phyloP scores from a whole-genome alignment of 257 asterid genomes.

The Nicotiana undulata region DNA sequence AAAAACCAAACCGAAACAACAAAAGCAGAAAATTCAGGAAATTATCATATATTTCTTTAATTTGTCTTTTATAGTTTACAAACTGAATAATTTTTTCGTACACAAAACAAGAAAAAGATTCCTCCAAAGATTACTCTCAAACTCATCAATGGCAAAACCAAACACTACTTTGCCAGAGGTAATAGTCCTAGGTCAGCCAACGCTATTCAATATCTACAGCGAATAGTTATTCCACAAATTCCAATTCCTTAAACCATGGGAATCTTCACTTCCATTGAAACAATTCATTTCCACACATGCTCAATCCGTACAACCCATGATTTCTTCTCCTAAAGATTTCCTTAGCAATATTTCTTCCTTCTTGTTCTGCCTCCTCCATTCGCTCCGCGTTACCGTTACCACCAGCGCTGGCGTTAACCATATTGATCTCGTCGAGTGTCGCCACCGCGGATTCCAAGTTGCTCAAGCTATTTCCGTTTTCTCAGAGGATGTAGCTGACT shows the following conservation, averaged over 20 bases:
- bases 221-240: constrained; percentile 27
- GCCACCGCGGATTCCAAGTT: constrained; percentile 48
- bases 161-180: constrained; percentile 8
- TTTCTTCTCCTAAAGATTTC: constrained; percentile 16
- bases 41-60: no score
- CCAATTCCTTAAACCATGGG: constrained; percentile 35
- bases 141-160: not conserved
- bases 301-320: constrained; percentile 32
- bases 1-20: no score
- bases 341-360: constrained; percentile 20
- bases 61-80: no score
- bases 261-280: constrained; percentile 43
- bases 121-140: not conserved
- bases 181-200: constrained; percentile 50
- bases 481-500: constrained; percentile 28
- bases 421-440: constrained; percentile 60
- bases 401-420: constrained; percentile 61
- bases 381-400: constrained; percentile 40
- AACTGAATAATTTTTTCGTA: no score
- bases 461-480: constrained; percentile 28
- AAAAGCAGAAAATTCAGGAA: no score
- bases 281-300: constrained; percentile 43
- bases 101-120: not conserved
- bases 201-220: constrained; percentile 15
- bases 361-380: constrained; percentile 39